Percentiles rank a stretch among this genome's conserved stretches.
These are phyloP conservation scores for Aspergillus uvarum DNA, from an alignment of 2,329 filamentous ascomycete genomes.

Conservation along the genomic window DNA sequence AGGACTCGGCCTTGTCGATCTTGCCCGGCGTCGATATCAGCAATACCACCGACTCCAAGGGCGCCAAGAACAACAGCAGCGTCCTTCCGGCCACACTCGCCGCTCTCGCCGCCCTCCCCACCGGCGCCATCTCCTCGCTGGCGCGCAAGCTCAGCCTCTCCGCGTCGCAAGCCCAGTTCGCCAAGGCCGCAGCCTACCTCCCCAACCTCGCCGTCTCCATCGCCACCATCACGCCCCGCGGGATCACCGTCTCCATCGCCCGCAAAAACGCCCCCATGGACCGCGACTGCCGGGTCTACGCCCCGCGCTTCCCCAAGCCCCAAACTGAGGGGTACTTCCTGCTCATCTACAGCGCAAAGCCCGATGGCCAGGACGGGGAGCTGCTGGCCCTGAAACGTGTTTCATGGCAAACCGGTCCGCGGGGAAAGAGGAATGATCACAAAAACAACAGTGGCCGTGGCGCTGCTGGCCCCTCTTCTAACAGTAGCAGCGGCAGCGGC, in stretches of 20 bases:
- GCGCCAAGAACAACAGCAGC: not conserved
- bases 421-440: conserved; percentile 23
- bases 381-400: conserved; percentile 83
- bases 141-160: conserved; percentile 32
- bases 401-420: conserved; percentile 60
- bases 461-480: not conserved
- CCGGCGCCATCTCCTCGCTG: conserved; percentile 26
- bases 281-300: conserved; percentile 73
- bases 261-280: conserved; percentile 67
- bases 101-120: conserved; percentile 32
- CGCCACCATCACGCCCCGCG: conserved; percentile 60
- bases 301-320: conserved; percentile 87
- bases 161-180: conserved; percentile 35
- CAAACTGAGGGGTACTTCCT: conserved; percentile 95
- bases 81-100: conserved; percentile 32
- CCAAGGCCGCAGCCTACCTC: conserved; percentile 63
- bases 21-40: conserved; percentile 64
- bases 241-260: conserved; percentile 57
- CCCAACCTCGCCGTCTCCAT: conserved; percentile 68
- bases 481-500: not conserved
- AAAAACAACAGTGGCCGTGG: conserved; percentile 1
- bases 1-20: conserved; percentile 74
- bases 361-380: conserved; percentile 61
- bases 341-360: conserved; percentile 57
- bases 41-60: conserved; percentile 18